Conservation (phyloP, 2,329 filamentous ascomycete genomes). For the Sphaerulina vaccinii region DNA sequence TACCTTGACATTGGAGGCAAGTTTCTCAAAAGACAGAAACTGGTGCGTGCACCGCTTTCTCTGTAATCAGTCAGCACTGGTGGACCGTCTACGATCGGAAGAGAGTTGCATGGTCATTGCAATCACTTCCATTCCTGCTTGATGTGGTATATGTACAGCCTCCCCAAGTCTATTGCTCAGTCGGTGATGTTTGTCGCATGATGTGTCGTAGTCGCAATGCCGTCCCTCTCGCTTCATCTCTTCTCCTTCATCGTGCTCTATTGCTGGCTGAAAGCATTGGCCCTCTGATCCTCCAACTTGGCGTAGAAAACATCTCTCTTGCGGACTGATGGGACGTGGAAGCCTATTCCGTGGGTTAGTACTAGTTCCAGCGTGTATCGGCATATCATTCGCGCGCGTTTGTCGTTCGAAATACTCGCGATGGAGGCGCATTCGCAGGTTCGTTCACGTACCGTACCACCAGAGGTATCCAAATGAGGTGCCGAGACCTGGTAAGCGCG, state of each 20-base stretch:
- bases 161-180: constrained; percentile 1
- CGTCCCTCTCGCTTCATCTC: not conserved
- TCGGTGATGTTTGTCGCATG: constrained; percentile 9
- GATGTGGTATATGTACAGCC: constrained; percentile 23
- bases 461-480: constrained; percentile 63
- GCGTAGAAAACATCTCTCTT: constrained; percentile 63
- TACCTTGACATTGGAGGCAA: too few species aligned
- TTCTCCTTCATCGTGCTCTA: not conserved
- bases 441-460: constrained; percentile 60
- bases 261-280: constrained; percentile 44
- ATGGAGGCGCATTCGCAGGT: constrained; percentile 1
- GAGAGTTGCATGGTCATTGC: constrained; percentile 1
- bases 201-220: constrained; percentile 5
- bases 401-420: not conserved
- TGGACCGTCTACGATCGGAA: too few species aligned
- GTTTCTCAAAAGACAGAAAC: too few species aligned
- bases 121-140: constrained; percentile 18
- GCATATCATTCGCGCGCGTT: too few species aligned
- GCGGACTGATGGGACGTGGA: constrained; percentile 64
- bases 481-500: constrained; percentile 54
- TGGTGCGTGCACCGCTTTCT: too few species aligned
- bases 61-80: too few species aligned
- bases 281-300: constrained; percentile 62
- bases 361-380: constrained; percentile 3
- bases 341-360: constrained; percentile 46